These are phyloP conservation scores for Candida silvatica DNA, from an alignment of 805 yeast species.

Conservation along the genomic window DNA sequence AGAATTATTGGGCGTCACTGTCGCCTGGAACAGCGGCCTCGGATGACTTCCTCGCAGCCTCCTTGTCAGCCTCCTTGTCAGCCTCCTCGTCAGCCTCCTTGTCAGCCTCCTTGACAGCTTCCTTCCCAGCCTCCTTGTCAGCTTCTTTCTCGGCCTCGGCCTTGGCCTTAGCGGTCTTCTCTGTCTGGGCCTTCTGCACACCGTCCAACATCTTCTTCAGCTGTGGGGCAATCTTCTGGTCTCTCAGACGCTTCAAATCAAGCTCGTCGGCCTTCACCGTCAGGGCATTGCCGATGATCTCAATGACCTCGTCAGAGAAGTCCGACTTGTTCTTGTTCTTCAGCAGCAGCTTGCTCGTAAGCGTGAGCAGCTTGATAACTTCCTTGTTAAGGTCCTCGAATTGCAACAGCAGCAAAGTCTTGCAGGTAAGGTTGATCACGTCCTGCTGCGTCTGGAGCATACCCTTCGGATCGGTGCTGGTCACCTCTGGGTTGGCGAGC, in stretches of 20 bases:
- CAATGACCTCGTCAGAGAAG: conserved; percentile 25
- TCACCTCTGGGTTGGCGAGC: conserved; percentile 56
- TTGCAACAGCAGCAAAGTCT: conserved; percentile 30
- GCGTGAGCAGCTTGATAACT: conserved; percentile 19
- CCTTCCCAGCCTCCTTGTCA: neutral
- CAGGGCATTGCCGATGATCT: conserved; percentile 24
- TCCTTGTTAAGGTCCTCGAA: conserved; percentile 16
- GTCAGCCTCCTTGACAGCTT: neutral
- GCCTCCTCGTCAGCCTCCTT: neutral
- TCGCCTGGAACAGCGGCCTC: no score
- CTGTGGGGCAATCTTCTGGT: conserved; percentile 17
- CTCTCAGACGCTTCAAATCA: conserved; percentile 14
- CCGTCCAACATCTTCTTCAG: conserved; percentile 11
- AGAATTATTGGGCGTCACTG: no score
- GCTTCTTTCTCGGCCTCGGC: conserved; percentile 1
- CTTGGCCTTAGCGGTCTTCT: conserved; percentile 1
- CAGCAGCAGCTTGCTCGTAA: conserved; percentile 19
- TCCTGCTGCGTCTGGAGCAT: conserved; percentile 60
- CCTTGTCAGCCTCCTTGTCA: neutral
- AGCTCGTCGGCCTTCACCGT: conserved; percentile 20
- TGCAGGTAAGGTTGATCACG: conserved; percentile 59
- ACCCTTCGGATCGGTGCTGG: conserved; percentile 51
- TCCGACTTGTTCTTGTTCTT: conserved; percentile 15
- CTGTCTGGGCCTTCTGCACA: conserved; percentile 1
- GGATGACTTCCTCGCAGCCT: no score